Conservation (phyloP, 1,284 basidiomycete species). For the Mycena citricolor region DNA sequence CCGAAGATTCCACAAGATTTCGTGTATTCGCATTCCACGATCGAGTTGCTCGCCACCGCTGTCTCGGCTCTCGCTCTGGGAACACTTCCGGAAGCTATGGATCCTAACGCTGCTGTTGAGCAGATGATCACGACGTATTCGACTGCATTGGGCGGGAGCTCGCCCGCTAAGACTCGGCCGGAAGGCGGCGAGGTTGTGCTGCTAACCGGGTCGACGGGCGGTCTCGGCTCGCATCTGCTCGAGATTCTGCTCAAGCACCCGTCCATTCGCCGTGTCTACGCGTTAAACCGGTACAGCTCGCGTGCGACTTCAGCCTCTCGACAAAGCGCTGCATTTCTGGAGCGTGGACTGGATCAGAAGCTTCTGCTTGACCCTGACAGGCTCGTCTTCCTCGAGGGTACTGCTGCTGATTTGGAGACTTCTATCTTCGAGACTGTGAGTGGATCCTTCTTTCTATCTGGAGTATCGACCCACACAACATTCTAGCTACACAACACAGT, state of each 20-base stretch:
- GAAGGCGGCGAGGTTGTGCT: constrained; percentile 25
- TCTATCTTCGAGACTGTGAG: constrained; percentile 3
- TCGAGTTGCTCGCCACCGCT: constrained; percentile 29
- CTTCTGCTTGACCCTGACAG: constrained; percentile 23
- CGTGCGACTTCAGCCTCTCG: constrained; percentile 11
- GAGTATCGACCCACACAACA: neutral
- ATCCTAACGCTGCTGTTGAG: constrained; percentile 28
- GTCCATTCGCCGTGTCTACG: constrained; percentile 28
- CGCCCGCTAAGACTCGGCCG: neutral
- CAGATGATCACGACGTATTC: constrained; percentile 35
- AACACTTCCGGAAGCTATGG: constrained; percentile 4
- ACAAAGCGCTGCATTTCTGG: constrained; percentile 24
- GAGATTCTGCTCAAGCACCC: constrained; percentile 27
- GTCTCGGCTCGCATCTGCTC: constrained; percentile 34
- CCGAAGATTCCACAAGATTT: constrained; percentile 29
- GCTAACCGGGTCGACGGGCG: constrained; percentile 37
- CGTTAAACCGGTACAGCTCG: constrained; percentile 25
- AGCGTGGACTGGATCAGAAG: constrained; percentile 20
- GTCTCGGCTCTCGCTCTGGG: constrained; percentile 26
- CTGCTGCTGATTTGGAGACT: constrained; percentile 3
- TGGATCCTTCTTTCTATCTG: neutral
- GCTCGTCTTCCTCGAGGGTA: constrained; percentile 26
- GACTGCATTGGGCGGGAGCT: constrained; percentile 17
- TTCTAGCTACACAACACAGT: constrained; percentile 4
- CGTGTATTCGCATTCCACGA: constrained; percentile 35